Evolutionary conservation across 331 rosid species (phyloP).

Genomic region (Arachis monticola): DNA sequence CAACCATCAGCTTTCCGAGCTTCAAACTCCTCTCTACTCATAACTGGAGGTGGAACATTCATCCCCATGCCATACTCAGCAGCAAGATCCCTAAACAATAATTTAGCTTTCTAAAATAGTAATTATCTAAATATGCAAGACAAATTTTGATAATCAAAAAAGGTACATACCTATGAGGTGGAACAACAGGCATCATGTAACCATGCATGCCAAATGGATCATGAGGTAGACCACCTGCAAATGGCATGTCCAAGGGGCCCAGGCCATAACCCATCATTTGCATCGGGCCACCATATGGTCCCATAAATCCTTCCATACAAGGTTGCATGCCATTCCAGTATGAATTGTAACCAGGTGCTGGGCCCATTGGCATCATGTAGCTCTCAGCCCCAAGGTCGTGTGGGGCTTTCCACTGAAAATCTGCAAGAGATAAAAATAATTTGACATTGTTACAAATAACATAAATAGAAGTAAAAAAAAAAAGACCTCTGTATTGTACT

Average conservation of each 20-base stretch:
- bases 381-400: conserved; percentile 78
- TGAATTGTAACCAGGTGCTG: conserved; percentile 75
- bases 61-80: conserved; percentile 77
- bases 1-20: conserved; percentile 84
- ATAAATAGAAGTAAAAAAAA: neutral
- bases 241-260: conserved; percentile 93
- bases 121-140: neutral
- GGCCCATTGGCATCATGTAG: conserved; percentile 93
- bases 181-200: conserved; percentile 77
- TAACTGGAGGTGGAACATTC: conserved; percentile 68
- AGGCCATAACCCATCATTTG: conserved; percentile 76
- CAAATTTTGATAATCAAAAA: neutral
- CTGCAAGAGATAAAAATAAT: conserved; percentile 56
- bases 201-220: conserved; percentile 83
- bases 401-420: conserved; percentile 81
- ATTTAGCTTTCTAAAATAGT: conserved; percentile 25
- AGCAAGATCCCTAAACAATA: conserved; percentile 76
- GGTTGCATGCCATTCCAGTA: conserved; percentile 96
- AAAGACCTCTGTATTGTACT: conserved; percentile 7
- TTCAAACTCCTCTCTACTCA: conserved; percentile 96
- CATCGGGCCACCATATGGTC: conserved; percentile 78
- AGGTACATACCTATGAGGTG: conserved; percentile 79
- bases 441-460: conserved; percentile 12
- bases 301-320: conserved; percentile 85
- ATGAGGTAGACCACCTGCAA: conserved; percentile 68